Percentiles rank a stretch among this genome's conserved stretches.
These are phyloP conservation scores for Larix kaempferi DNA, from an alignment of 75 land plant species.

Conservation along the genomic window DNA sequence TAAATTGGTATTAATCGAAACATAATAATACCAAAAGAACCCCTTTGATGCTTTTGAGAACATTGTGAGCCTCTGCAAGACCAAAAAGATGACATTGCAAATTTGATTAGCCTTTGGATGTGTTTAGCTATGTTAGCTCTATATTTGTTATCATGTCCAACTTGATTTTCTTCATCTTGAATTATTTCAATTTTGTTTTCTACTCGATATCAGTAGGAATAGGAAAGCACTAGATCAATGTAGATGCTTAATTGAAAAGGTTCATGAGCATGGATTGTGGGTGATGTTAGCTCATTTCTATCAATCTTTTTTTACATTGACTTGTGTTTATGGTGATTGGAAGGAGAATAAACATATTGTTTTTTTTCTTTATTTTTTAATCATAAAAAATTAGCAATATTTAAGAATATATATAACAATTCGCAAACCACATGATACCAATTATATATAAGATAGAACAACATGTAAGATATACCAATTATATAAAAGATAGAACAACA, in stretches of 20 bases:
- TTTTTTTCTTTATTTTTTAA: too few species aligned
- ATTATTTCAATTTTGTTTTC: neutral
- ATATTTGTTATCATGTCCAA: neutral
- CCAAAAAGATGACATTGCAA: conserved; percentile 54
- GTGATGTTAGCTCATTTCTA: conserved; percentile 96
- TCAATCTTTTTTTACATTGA: conserved; percentile 95
- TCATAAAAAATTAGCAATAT: too few species aligned
- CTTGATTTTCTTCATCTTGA: neutral
- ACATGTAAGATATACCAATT: conserved; percentile 58
- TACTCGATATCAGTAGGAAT: conserved; percentile 45
- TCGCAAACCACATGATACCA: too few species aligned
- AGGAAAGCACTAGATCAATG: conserved; percentile 80
- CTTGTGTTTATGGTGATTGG: conserved; percentile 96
- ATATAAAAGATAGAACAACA: conserved; percentile 58
- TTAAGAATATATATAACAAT: too few species aligned
- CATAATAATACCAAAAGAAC: conserved; percentile 82
- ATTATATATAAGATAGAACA: conserved; percentile 63
- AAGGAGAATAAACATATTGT: conserved; percentile 67
- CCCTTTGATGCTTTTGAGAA: conserved; percentile 47
- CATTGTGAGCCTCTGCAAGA: conserved; percentile 36
- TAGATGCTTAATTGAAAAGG: conserved; percentile 68
- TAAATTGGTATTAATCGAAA: conserved; percentile 93
- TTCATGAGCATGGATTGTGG: conserved; percentile 77
- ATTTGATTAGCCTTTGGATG: neutral
- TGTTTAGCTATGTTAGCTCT: neutral